Percentiles rank a stretch among this genome's conserved stretches.
phyloP scores from a whole-genome alignment of 495 filamentous ascomycete genomes.

The Acidomyces sp. region DNA sequence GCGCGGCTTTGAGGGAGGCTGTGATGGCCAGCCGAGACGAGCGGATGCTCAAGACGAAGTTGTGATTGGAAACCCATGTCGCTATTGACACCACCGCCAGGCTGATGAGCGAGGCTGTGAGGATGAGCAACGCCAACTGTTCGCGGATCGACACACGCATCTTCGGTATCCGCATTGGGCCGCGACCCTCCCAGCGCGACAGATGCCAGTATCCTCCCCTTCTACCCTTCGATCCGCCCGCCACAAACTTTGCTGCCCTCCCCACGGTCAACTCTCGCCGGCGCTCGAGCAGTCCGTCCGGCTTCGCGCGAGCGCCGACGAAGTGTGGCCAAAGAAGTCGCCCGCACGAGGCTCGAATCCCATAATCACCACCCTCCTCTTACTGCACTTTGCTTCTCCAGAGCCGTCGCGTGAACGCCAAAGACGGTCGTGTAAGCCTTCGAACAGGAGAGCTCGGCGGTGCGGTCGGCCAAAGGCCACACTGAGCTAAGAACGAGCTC shows the following conservation, averaged over 20 bases:
- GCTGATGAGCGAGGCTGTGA: conserved; percentile 53
- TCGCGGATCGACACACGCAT: conserved; percentile 77
- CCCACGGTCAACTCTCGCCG: not conserved
- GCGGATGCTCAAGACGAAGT: conserved; percentile 55
- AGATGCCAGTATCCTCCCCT: too few relatives aligned
- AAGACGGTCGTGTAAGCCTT: too few relatives aligned
- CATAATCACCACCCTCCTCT: too few relatives aligned
- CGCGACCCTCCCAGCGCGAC: too few relatives aligned
- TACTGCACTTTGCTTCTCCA: too few relatives aligned
- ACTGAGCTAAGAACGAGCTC: conserved; percentile 1
- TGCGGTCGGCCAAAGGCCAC: too few relatives aligned
- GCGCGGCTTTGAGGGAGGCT: conserved; percentile 71
- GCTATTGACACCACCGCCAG: conserved; percentile 53
- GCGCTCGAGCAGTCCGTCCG: not conserved
- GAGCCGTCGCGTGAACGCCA: too few relatives aligned
- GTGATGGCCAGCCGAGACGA: conserved; percentile 55
- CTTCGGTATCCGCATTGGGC: too few relatives aligned
- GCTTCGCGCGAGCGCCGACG: not conserved
- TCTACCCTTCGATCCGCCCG: too few relatives aligned
- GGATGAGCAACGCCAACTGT: conserved; percentile 64
- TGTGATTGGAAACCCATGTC: conserved; percentile 57
- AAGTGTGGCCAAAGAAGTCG: not conserved
- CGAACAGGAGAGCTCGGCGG: too few relatives aligned
- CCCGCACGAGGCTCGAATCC: not conserved
- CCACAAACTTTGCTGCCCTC: not conserved